A percentile compares a stretch with the other conserved stretches of the same genome.
phyloP scores from a whole-genome alignment of 2,329 filamentous ascomycete species.

The Fusarium solani-melongenae region DNA sequence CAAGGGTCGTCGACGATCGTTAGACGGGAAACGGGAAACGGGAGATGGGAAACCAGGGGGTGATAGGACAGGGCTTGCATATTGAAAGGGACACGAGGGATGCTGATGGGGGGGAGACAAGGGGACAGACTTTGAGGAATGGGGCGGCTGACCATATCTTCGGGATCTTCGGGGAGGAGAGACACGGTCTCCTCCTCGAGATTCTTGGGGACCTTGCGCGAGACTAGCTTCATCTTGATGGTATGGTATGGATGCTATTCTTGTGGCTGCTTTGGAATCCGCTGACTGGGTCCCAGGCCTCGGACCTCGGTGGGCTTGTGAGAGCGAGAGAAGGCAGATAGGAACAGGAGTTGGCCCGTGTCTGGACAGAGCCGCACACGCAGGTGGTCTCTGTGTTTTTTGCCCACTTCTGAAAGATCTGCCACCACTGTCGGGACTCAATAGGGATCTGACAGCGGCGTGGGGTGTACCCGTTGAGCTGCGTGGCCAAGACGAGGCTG shows the following conservation, averaged over 20 bases:
- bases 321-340: constrained; percentile 14
- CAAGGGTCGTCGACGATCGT: constrained; percentile 17
- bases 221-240: constrained; percentile 53
- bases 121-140: background rate
- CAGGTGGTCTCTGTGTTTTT: background rate
- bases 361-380: constrained; percentile 12
- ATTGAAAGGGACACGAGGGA: constrained; percentile 5
- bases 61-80: constrained; percentile 7
- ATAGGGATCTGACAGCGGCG: constrained; percentile 9
- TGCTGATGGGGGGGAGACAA: background rate
- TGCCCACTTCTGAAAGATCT: background rate
- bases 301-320: constrained; percentile 24
- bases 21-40: constrained; percentile 13
- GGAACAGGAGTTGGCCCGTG: constrained; percentile 27
- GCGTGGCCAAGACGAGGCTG: background rate
- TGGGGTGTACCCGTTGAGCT: background rate
- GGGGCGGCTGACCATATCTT: constrained; percentile 56
- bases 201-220: constrained; percentile 51
- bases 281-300: constrained; percentile 12
- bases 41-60: constrained; percentile 11
- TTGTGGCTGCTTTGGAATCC: constrained; percentile 14
- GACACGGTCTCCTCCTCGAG: constrained; percentile 55
- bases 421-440: constrained; percentile 1
- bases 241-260: constrained; percentile 15
- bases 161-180: constrained; percentile 57